Percentiles rank a stretch among this genome's conserved stretches.
Evolutionary conservation across 331 rosid species (phyloP).

Genomic region (Telfairia occidentalis): DNA sequence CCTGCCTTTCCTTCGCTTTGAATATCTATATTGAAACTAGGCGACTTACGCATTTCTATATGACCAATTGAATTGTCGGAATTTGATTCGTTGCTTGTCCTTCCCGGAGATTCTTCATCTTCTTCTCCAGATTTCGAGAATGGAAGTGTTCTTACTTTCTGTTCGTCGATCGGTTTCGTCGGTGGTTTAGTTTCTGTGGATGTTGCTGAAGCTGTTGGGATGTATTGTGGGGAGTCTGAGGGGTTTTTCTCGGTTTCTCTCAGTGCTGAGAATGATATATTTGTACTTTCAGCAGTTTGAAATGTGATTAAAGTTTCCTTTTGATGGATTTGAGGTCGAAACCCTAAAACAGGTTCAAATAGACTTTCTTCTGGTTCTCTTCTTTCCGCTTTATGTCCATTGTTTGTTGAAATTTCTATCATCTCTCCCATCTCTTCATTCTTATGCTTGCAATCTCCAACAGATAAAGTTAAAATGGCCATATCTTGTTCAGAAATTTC

Average conservation of each 20-base stretch:
- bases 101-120: slow-evolving; percentile 33
- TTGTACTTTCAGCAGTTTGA: slow-evolving; percentile 10
- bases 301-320: background rate
- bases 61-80: slow-evolving; percentile 32
- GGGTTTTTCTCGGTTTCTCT: slow-evolving; percentile 18
- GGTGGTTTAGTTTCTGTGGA: slow-evolving; percentile 21
- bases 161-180: slow-evolving; percentile 17
- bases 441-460: slow-evolving; percentile 13
- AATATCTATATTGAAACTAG: slow-evolving; percentile 67
- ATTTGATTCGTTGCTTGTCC: slow-evolving; percentile 58
- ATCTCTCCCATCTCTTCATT: slow-evolving; percentile 13
- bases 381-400: slow-evolving; percentile 11
- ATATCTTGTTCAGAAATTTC: slow-evolving; percentile 19
- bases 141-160: slow-evolving; percentile 6
- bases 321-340: background rate
- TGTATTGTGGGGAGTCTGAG: slow-evolving; percentile 7
- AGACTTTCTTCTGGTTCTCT: background rate
- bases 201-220: slow-evolving; percentile 16
- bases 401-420: slow-evolving; percentile 5
- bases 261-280: slow-evolving; percentile 14
- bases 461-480: slow-evolving; percentile 11
- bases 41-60: slow-evolving; percentile 54
- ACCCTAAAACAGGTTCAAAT: background rate
- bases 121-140: background rate
- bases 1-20: slow-evolving; percentile 26